A percentile compares a stretch with the other conserved stretches of the same genome.
phyloP scores from a whole-genome alignment of 345 rosid genomes.

The Boechera stricta region DNA sequence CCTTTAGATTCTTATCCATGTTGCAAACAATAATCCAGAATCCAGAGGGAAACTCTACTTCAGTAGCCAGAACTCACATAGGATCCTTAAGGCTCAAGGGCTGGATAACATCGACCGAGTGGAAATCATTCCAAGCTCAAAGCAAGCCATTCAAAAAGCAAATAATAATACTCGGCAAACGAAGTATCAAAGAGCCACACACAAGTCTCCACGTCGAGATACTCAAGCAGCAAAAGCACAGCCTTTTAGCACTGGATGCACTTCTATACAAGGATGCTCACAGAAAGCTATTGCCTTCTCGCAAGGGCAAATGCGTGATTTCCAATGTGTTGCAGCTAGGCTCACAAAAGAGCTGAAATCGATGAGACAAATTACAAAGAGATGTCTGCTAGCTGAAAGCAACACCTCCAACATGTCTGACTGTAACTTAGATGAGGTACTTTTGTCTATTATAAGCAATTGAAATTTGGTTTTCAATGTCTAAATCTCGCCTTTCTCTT shows the following conservation, averaged over 20 bases:
- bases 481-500: slow-evolving; percentile 9
- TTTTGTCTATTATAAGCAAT: slow-evolving; percentile 2
- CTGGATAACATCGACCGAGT: slow-evolving; percentile 50
- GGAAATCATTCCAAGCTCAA: slow-evolving; percentile 47
- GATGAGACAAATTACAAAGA: slow-evolving; percentile 67
- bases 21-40: slow-evolving; percentile 53
- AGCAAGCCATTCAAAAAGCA: slow-evolving; percentile 44
- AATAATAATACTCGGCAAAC: slow-evolving; percentile 16
- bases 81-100: slow-evolving; percentile 54
- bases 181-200: slow-evolving; percentile 42
- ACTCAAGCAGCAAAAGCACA: slow-evolving; percentile 20
- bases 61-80: slow-evolving; percentile 48
- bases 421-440: slow-evolving; percentile 64
- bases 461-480: background rate
- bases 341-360: slow-evolving; percentile 67
- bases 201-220: slow-evolving; percentile 47
- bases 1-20: slow-evolving; percentile 24
- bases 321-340: slow-evolving; percentile 60
- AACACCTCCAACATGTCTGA: slow-evolving; percentile 46
- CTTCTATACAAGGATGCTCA: slow-evolving; percentile 58
- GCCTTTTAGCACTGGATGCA: slow-evolving; percentile 47
- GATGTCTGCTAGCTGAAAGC: slow-evolving; percentile 49
- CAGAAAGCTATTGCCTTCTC: slow-evolving; percentile 77
- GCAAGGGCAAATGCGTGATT: slow-evolving; percentile 74
- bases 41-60: slow-evolving; percentile 60